Base-by-base conservation (phyloP, 2,329 filamentous ascomycete species). In the Phaeophleospora eucalypticola region DNA sequence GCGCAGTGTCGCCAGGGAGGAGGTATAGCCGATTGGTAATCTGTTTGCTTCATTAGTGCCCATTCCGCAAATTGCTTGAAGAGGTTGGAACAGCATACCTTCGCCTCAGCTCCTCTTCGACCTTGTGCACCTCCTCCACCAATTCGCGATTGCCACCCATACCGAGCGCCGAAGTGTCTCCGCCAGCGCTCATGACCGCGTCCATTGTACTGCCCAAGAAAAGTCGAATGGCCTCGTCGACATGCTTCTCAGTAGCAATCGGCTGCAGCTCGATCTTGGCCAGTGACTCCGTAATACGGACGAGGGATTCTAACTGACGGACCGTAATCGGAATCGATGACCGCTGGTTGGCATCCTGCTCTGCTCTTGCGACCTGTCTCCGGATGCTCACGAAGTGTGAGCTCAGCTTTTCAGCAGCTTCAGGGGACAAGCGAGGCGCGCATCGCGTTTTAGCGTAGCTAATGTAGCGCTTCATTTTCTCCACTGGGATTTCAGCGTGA, bases 141-240 rank as follows among this genome's bases (percentile, higher is more conserved):
- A 97, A 74, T 69, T 97, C 91, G 53, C 88, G 85, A 62, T 84
- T 89, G 32, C 87, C 88, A 27, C 69, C 67, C 58, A 87, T 81
- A 54, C 84, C 87, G 57, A 86, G 84, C 50, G 90, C 91, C 61
- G 95, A 89, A 49, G 88, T 91, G 32, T 66, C 60, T 14, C 64
- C 65, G 3, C 65, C 65, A 8, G 65, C 64, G 27, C 50, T 56
- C 56, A 68, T 61, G 46, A 97, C 89, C 6, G 93, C 93, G 63
- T 98, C 91, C 93, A 98, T 97, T 47, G 93, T 98, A 3, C 85
- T 90, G 56, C 90, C 93, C 21, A 98, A 75, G 83, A 98, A 98
- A 14, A 98, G 79, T 0, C 93, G 85, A 61, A 98, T 98, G 2
- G 93, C 93, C 72, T 98, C 93, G 63, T 98, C 91, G 43, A 98